Conservation (phyloP, 1,139 yeast genomes). For the Hemisphaericaspora lyxosophila region DNA sequence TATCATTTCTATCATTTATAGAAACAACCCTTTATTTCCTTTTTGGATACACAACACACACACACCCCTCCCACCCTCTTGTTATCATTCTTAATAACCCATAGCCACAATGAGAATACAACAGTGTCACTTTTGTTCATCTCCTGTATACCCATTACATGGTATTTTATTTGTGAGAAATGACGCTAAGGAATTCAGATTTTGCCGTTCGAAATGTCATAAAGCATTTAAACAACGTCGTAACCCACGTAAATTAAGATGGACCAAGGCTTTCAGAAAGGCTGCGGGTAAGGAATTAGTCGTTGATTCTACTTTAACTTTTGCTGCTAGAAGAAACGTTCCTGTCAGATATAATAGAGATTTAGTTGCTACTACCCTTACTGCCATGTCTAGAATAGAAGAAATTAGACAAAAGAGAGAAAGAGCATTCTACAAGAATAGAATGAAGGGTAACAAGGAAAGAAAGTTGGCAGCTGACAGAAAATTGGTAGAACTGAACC, state of each 20-base stretch:
- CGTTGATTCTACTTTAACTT: slow-evolving; percentile 93
- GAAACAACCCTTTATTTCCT: too few species aligned
- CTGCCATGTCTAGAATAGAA: slow-evolving; percentile 94
- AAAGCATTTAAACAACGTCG: slow-evolving; percentile 97
- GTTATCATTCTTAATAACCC: too few species aligned
- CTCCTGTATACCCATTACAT: slow-evolving; percentile 96
- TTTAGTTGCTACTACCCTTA: slow-evolving; percentile 87
- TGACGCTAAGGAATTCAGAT: slow-evolving; percentile 95
- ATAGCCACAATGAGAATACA: slow-evolving; percentile 75
- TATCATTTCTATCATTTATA: too few species aligned
- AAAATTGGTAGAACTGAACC: slow-evolving; percentile 83
- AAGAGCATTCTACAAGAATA: slow-evolving; percentile 97
- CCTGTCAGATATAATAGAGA: slow-evolving; percentile 98
- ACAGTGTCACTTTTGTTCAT: slow-evolving; percentile 95
- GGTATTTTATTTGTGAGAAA: slow-evolving; percentile 98
- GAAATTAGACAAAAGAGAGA: slow-evolving; percentile 96
- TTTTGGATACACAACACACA: not conserved
- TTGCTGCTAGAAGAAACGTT: slow-evolving; percentile 95
- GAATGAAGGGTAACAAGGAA: slow-evolving; percentile 98
- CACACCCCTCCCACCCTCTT: too few species aligned
- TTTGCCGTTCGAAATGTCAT: slow-evolving; percentile 98
- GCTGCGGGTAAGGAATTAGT: slow-evolving; percentile 99
- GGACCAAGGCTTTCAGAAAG: slow-evolving; percentile 99
- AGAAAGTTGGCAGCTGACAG: slow-evolving; percentile 81
- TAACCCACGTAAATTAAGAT: slow-evolving; percentile 95